Percentiles rank a stretch among this genome's conserved stretches.
phyloP scores from a whole-genome alignment of 805 yeast genomes.

The Lachancea sp. region DNA sequence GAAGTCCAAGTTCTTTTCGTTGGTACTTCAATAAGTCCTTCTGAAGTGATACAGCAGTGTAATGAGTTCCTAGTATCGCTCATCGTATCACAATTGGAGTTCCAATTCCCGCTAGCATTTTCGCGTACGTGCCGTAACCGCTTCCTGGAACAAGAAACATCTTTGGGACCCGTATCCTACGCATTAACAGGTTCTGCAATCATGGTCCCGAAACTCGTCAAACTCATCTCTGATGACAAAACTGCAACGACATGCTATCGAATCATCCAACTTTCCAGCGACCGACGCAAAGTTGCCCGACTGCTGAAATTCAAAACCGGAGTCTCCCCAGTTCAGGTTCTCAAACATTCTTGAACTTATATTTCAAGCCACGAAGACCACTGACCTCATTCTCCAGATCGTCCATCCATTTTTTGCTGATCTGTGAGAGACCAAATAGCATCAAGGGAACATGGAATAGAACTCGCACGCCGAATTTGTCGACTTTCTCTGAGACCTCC shows the following conservation, averaged over 20 bases:
- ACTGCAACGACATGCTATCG: slow-evolving; percentile 23
- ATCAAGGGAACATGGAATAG: slow-evolving; percentile 24
- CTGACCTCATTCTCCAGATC: slow-evolving; percentile 22
- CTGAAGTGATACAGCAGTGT: slow-evolving; percentile 13
- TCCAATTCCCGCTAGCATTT: slow-evolving; percentile 32
- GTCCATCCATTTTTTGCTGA: slow-evolving; percentile 19
- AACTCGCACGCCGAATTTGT: slow-evolving; percentile 9
- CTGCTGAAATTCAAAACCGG: slow-evolving; percentile 6
- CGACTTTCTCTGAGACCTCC: slow-evolving; percentile 20
- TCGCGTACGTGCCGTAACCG: slow-evolving; percentile 21
- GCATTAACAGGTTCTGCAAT: slow-evolving; percentile 20
- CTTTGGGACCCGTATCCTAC: slow-evolving; percentile 26
- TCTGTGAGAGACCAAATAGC: slow-evolving; percentile 17
- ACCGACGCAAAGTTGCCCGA: slow-evolving; percentile 2
- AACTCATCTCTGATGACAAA: slow-evolving; percentile 16
- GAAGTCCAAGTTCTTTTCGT: slow-evolving; percentile 4
- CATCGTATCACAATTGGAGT: slow-evolving; percentile 31
- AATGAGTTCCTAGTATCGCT: slow-evolving; percentile 27
- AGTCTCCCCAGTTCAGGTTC: slow-evolving; percentile 1
- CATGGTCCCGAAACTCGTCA: slow-evolving; percentile 21
- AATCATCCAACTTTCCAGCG: slow-evolving; percentile 8
- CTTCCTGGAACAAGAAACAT: slow-evolving; percentile 18
- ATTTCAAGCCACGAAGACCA: slow-evolving; percentile 23
- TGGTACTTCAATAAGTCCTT: not conserved
- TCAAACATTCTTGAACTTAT: slow-evolving; percentile 30